Base-by-base conservation (phyloP, 352 stramenopile species). In the Phytophthora capsici region DNA sequence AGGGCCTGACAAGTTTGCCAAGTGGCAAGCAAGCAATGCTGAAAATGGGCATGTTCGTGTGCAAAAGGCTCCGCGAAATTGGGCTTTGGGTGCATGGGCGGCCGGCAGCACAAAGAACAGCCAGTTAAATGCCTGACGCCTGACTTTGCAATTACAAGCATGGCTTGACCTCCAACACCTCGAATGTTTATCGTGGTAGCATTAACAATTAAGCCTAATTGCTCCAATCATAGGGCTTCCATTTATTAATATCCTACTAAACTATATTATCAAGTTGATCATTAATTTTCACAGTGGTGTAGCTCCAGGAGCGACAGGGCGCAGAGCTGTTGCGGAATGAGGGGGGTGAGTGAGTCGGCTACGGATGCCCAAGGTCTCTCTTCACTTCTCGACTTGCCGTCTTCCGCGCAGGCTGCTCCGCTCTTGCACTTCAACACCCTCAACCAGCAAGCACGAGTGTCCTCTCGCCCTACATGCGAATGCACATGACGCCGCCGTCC, bases 391-490 rank as follows among this genome's bases (percentile, higher is more conserved):
- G 32, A 60, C 66, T 71, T 46, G 53, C 66, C 52, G 22, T 26
- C 49, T 70, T 36, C 60, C 16, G 9, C 60, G 17, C 53, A 73
- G 25, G 47, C 23, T 26, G 5, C 47, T 40, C n/a, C 23, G 45
- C 34, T 55, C 48, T 46, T 59, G 58, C 52, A 65, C 57, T 59
- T 64, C 57, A 63, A 63, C 63, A 64, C 56, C 30, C 37, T 4
- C 44, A 46, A 50, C 2, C 37, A 36, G 19, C 40, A 37, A 46
- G 13, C 32, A 34, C 45, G 30, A 65, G 53, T 54, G 53, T 57
- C 22, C 44, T n/a, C 22, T 4, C 40, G 26, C 37, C 34, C 17
- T 74, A 60, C 54, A 82, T 84, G 76, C 76, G 62, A 62, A 84
- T 77, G 70, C 70, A 82, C 59, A 69, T 76, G 63, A 54, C 56